These are phyloP conservation scores for Leucocoprinus leucothites DNA, from an alignment of 768 basidiomycete species.

Conservation along the genomic window DNA sequence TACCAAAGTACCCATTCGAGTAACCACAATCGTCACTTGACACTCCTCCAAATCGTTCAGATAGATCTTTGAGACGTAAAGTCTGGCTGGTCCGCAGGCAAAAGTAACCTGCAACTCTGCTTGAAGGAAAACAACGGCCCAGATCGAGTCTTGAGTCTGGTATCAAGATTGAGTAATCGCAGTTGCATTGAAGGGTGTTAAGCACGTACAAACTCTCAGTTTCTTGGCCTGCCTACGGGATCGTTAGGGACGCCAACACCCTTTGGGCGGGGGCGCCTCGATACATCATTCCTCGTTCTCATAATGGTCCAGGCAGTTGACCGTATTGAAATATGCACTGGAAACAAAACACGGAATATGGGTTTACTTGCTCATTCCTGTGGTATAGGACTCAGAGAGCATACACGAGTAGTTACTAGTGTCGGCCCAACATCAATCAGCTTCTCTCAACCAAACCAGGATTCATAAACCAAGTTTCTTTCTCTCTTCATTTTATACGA, in stretches of 20 bases:
- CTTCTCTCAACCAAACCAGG: too few species aligned
- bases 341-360: too few species aligned
- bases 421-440: too few species aligned
- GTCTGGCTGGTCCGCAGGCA: constrained; percentile 31
- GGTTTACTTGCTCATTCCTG: too few species aligned
- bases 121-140: constrained; percentile 49
- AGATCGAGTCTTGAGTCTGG: constrained; percentile 54
- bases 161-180: background rate
- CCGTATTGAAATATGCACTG: too few species aligned
- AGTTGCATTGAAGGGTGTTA: background rate
- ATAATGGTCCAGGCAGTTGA: too few species aligned
- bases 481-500: too few species aligned
- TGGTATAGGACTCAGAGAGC: too few species aligned
- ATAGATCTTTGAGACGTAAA: constrained; percentile 40
- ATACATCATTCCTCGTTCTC: too few species aligned
- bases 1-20: constrained; percentile 30
- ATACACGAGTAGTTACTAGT: too few species aligned
- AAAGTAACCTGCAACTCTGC: constrained; percentile 38
- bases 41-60: constrained; percentile 31
- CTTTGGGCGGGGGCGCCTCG: constrained; percentile 28
- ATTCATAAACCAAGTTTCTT: too few species aligned
- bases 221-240: constrained; percentile 40
- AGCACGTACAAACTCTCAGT: constrained; percentile 42
- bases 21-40: constrained; percentile 17
- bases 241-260: constrained; percentile 33